phyloP scores from a whole-genome alignment of 2,329 filamentous ascomycete genomes.

The Tolypocladium amazonense region DNA sequence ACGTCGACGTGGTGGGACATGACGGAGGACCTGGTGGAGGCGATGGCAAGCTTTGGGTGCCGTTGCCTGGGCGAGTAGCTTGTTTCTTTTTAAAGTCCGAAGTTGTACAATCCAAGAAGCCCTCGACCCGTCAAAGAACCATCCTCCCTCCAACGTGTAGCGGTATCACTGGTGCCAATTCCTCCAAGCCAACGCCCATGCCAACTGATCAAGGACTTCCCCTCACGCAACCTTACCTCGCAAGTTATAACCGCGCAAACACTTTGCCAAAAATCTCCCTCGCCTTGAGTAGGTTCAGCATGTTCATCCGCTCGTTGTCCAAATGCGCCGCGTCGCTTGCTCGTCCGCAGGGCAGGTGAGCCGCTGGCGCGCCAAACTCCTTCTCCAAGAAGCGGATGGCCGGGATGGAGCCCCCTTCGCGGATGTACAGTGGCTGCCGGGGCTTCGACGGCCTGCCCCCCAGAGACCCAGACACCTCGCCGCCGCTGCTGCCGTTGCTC shows the following conservation, averaged over 20 bases:
- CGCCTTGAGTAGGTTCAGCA: constrained; percentile 83
- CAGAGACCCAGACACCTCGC: neutral
- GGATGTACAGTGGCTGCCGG: constrained; percentile 75
- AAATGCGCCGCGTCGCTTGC: constrained; percentile 90
- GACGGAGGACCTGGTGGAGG: no score
- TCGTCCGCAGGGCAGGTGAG: constrained; percentile 88
- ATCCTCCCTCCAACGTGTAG: no score
- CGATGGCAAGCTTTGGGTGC: no score
- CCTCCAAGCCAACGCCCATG: no score
- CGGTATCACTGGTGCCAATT: no score
- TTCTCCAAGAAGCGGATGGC: constrained; percentile 91
- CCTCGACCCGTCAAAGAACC: no score
- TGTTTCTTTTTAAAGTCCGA: no score
- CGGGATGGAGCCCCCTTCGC: constrained; percentile 91
- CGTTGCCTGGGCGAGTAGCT: no score
- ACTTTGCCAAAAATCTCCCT: constrained; percentile 84
- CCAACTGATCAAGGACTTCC: no score
- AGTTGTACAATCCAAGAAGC: no score
- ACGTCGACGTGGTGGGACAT: no score
- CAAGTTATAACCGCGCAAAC: constrained; percentile 53
- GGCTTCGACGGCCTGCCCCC: constrained; percentile 14
- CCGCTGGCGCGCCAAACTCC: constrained; percentile 82
- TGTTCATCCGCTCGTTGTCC: constrained; percentile 84
- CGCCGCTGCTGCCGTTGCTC: constrained; percentile 4
- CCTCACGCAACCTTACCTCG: no score